phyloP scores from a whole-genome alignment of 2,329 filamentous ascomycete genomes.

The Penicillium sclerotiorum region DNA sequence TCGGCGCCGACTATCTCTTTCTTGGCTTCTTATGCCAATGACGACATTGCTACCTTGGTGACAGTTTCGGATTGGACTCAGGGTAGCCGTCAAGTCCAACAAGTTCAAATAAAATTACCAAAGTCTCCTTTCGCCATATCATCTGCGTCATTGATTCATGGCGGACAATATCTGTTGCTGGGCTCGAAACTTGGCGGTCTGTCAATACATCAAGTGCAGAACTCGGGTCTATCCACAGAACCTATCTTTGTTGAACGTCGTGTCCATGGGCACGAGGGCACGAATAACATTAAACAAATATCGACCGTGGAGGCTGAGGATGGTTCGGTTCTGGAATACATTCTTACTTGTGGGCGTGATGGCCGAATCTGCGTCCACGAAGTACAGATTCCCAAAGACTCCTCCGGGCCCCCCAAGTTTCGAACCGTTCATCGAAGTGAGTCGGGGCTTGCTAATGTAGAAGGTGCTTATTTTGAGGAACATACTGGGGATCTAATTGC shows the following conservation, averaged over 20 bases:
- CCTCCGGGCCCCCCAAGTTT: slow-evolving; percentile 35
- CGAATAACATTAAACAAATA: slow-evolving; percentile 62
- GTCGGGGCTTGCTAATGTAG: slow-evolving; percentile 74
- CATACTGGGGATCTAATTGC: slow-evolving; percentile 25
- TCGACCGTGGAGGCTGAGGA: slow-evolving; percentile 13
- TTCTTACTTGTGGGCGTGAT: slow-evolving; percentile 76
- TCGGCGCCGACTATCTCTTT: slow-evolving; percentile 24
- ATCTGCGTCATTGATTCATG: slow-evolving; percentile 46
- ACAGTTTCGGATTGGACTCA: slow-evolving; percentile 18
- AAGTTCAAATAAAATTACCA: slow-evolving; percentile 36
- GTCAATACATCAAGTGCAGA: slow-evolving; percentile 47
- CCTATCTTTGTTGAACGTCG: slow-evolving; percentile 29
- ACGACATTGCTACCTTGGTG: slow-evolving; percentile 34
- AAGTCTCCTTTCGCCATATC: slow-evolving; percentile 53
- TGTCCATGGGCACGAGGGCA: slow-evolving; percentile 61
- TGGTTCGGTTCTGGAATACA: slow-evolving; percentile 31
- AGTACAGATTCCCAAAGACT: slow-evolving; percentile 19
- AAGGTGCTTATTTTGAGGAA: slow-evolving; percentile 66
- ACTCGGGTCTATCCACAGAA: slow-evolving; percentile 19
- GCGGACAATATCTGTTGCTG: slow-evolving; percentile 46
- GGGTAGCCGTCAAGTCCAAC: slow-evolving; percentile 43
- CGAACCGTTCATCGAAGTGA: slow-evolving; percentile 66
- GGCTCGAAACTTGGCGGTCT: slow-evolving; percentile 61
- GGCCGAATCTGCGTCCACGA: slow-evolving; percentile 71
- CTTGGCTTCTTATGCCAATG: slow-evolving; percentile 28